Base-by-base conservation (phyloP, 768 basidiomycete genomes). In the Scleroderma bovista region DNA sequence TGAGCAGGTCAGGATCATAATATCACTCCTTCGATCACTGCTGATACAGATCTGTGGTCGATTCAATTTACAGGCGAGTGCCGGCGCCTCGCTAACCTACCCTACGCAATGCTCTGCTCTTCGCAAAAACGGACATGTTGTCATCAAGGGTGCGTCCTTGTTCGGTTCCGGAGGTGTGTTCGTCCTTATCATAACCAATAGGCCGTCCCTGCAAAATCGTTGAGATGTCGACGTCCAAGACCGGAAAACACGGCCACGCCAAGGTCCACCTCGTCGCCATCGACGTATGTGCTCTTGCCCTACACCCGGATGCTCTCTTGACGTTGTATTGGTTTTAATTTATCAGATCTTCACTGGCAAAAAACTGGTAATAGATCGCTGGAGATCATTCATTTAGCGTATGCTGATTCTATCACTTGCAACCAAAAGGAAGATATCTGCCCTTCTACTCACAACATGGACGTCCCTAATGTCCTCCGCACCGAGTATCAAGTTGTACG, bases 171-270 rank as follows among this genome's bases (percentile, higher is more conserved):
- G 36, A 42, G 17, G 51, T 36, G 48, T 42, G 36, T 42, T 50
- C 19, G 46, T 29, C 26, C 43, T 43, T 22, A n/a, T n/a, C n/a
- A n/a, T n/a, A n/a, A n/a, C 57, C 23, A 22, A 23, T 38, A 88
- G 86, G 77, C 60, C 84, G 93, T 61, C 94, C 94, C 58, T 98
- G 94, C 89, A 98, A 98, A 79, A 93, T 93, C 74, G 84, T 93
- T 62, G 93, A 96, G 70, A 97, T 96, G 94, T 95, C 93, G 56
- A 96, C 94, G 75, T 98, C 94, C 69, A 98, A 98, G 84, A 95
- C 93, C 43, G 94, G 95, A 63, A 98, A 98, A 83, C 95, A 98
- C 78, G 95, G 95, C 63, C 95, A 99, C 77, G 95, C 96, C 72
- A 99, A 98, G 75, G 96, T 98, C 66, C 93, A 98, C 74, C 81